Conservation (phyloP, 2,329 filamentous ascomycete species). For the Colletotrichum sp. region DNA sequence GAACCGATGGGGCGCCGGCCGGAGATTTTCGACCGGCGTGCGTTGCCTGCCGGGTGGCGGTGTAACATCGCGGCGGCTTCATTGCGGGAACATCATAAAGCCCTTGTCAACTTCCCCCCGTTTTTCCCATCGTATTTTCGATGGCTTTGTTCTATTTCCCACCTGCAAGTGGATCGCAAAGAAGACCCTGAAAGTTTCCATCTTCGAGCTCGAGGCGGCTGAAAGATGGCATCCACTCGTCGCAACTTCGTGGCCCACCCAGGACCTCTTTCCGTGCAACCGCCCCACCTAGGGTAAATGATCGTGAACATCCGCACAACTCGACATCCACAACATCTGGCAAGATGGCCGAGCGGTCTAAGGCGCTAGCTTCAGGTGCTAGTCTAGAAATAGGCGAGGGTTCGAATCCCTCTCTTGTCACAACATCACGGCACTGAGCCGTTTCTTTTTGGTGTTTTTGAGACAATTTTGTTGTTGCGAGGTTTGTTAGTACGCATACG, state of each 20-base stretch:
- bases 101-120: neutral
- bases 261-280: neutral
- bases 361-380: slow-evolving; percentile 10
- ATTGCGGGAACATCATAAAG: neutral
- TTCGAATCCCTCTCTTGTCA: neutral
- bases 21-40: neutral
- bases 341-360: slow-evolving; percentile 11
- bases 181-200: neutral
- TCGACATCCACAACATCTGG: neutral
- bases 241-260: neutral
- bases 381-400: neutral
- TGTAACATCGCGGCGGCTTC: neutral
- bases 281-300: neutral
- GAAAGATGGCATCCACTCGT: neutral
- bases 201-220: neutral
- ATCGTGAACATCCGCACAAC: neutral
- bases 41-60: neutral
- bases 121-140: neutral
- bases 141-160: neutral
- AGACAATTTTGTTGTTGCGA: neutral
- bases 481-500: neutral
- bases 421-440: neutral
- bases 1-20: neutral
- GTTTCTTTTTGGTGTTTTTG: neutral
- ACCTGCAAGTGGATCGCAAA: neutral